Evolutionary conservation across 805 yeast genomes (phyloP), one percentile per base, ranked within the genome.

Genomic region (Yamadazyma takamatsuzukensis): DNA sequence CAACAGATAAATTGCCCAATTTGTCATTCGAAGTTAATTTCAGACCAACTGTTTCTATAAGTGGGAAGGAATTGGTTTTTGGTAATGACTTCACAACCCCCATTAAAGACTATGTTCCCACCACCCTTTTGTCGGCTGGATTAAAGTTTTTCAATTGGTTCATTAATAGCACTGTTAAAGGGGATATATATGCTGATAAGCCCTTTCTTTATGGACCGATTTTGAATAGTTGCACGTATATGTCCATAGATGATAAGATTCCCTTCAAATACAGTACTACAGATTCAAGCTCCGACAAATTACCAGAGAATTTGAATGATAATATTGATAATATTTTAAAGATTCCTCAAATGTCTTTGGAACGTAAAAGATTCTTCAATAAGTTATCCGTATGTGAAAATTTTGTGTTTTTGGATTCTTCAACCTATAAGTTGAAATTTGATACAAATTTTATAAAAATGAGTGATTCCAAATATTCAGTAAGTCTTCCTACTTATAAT

Each of bases 31-130:
- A 53, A 12, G 49, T 64, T n/a, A 52, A 54, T 22, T 64, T 74
- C 38, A 56, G 47, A 8, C 82, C 80, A 26, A 56, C 47, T 8
- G 34, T 38, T 4, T 61, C 59, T 14, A 55, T 78, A n/a, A 47
- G 45, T 13, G 84, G 83, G 2, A 62, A 71, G 25, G 65, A 68
- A n/a, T 54, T 81, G 25, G 37, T 75, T n/a, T 80, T 76, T 57
- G 88, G 88, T 1, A 81, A 81, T 48, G 87, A 81, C 46, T 78
- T 78, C 49, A 74, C 69, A 7, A 49, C 61, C n/a, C 79, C 84
- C 0, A 70, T 81, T 19, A 58, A 68, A 19, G 78, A 78, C 29
- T 64, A 64, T 33, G 64, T 81, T 8, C 88, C 88, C 3, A 63
- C 76, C 4, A 53, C 74, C 2, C 40, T 66, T 17, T 45, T 67